Percentiles rank a stretch among this genome's conserved stretches.
These are phyloP conservation scores for Coleophoma cylindrospora DNA, from an alignment of 2,329 filamentous ascomycete genomes.

Conservation along the genomic window DNA sequence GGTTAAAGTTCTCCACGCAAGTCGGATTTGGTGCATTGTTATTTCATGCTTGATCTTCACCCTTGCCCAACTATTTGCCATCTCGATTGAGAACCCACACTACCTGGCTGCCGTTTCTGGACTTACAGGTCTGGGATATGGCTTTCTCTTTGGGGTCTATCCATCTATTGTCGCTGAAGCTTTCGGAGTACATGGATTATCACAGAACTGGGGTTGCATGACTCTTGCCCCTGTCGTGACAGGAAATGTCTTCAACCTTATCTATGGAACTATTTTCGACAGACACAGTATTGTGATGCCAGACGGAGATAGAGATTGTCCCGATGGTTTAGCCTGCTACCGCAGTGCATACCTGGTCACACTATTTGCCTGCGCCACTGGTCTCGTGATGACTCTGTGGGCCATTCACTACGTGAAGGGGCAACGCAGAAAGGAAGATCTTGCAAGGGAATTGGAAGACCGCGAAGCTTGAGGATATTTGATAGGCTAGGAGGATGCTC, in stretches of 20 bases:
- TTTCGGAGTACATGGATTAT: constrained; percentile 84
- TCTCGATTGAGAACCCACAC: constrained; percentile 72
- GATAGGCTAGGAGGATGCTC: too few species aligned
- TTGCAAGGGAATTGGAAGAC: background rate
- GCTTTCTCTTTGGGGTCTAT: constrained; percentile 89
- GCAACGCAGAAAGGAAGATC: background rate
- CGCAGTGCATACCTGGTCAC: constrained; percentile 76
- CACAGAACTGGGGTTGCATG: constrained; percentile 96
- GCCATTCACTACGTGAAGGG: background rate
- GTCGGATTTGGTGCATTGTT: constrained; percentile 87
- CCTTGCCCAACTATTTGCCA: constrained; percentile 70
- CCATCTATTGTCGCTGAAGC: constrained; percentile 85
- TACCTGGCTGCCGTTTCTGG: constrained; percentile 73
- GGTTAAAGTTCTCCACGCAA: constrained; percentile 73
- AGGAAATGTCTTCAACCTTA: constrained; percentile 87
- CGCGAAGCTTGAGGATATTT: background rate
- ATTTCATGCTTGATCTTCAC: constrained; percentile 74
- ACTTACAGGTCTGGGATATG: constrained; percentile 84
- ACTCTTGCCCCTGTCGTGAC: constrained; percentile 82
- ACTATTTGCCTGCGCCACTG: constrained; percentile 63
- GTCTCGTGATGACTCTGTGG: constrained; percentile 65
- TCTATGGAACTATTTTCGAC: constrained; percentile 84
- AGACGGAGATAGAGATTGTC: constrained; percentile 68
- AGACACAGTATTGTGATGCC: constrained; percentile 65
- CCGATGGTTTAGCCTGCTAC: constrained; percentile 77